Evolutionary conservation across 768 basidiomycete species (phyloP).

Genomic region (Boletus pseudopeckii): DNA sequence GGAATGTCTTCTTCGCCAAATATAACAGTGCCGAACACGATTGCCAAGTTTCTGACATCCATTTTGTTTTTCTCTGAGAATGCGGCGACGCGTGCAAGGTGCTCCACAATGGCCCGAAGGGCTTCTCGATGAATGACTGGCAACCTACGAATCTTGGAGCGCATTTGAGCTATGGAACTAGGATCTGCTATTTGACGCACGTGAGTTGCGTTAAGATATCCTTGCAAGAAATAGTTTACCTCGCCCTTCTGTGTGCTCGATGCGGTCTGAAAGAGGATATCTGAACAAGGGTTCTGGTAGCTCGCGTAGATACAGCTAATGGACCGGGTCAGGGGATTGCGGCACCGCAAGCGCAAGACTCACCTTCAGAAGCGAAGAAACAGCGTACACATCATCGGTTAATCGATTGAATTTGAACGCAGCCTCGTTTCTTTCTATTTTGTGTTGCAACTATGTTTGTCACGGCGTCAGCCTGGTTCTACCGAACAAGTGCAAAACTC

Average conservation of each 20-base stretch:
- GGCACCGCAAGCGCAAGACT: neutral
- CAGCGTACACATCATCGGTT: slow-evolving; percentile 76
- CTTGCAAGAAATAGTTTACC: slow-evolving; percentile 40
- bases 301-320: slow-evolving; percentile 75
- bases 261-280: slow-evolving; percentile 74
- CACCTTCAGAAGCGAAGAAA: slow-evolving; percentile 84
- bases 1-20: slow-evolving; percentile 92
- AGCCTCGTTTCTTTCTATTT: slow-evolving; percentile 80
- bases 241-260: slow-evolving; percentile 74
- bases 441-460: slow-evolving; percentile 65
- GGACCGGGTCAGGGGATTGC: neutral
- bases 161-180: slow-evolving; percentile 67
- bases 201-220: neutral
- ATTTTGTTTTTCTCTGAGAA: slow-evolving; percentile 81
- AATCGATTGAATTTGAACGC: slow-evolving; percentile 68
- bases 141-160: slow-evolving; percentile 82
- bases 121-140: slow-evolving; percentile 84
- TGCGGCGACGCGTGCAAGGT: slow-evolving; percentile 69
- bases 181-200: slow-evolving; percentile 56
- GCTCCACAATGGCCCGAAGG: slow-evolving; percentile 76
- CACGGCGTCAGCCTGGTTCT: slow-evolving; percentile 1
- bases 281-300: slow-evolving; percentile 88
- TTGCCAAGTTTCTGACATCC: slow-evolving; percentile 89
- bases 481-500: slow-evolving; percentile 13
- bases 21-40: slow-evolving; percentile 84